phyloP scores from a whole-genome alignment of 2,329 filamentous ascomycete species.

The Alternaria brassicae region DNA sequence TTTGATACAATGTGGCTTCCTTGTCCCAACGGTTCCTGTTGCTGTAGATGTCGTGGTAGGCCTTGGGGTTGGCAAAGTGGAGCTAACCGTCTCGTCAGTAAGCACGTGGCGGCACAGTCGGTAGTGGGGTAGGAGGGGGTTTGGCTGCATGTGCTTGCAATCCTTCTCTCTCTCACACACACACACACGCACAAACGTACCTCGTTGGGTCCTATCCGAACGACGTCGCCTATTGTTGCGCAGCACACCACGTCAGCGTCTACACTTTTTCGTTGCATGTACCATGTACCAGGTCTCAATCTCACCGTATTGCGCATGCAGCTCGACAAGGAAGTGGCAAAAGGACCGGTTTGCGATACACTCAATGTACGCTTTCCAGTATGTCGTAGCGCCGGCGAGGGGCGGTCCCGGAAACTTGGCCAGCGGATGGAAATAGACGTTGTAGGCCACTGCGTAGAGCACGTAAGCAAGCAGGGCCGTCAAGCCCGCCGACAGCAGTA shows the following conservation, averaged over 20 bases:
- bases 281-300: background rate
- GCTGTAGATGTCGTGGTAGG: slow-evolving; percentile 56
- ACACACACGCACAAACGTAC: background rate
- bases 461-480: slow-evolving; percentile 24
- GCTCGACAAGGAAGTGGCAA: slow-evolving; percentile 33
- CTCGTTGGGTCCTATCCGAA: slow-evolving; percentile 41
- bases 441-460: slow-evolving; percentile 37
- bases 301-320: slow-evolving; percentile 40
- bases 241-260: slow-evolving; percentile 10
- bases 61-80: slow-evolving; percentile 53
- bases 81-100: slow-evolving; percentile 39
- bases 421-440: slow-evolving; percentile 54
- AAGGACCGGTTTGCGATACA: slow-evolving; percentile 38
- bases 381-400: slow-evolving; percentile 27
- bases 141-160: background rate
- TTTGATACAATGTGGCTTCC: slow-evolving; percentile 49
- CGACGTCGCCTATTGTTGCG: slow-evolving; percentile 29
- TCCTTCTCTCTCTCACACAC: slow-evolving; percentile 21
- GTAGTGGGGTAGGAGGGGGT: background rate
- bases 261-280: background rate
- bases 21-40: slow-evolving; percentile 54
- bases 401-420: slow-evolving; percentile 53
- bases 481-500: slow-evolving; percentile 21
- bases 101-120: background rate
- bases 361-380: slow-evolving; percentile 43